Evolutionary conservation across 331 rosid genomes (phyloP).

Genomic region (Acacia concinna): DNA sequence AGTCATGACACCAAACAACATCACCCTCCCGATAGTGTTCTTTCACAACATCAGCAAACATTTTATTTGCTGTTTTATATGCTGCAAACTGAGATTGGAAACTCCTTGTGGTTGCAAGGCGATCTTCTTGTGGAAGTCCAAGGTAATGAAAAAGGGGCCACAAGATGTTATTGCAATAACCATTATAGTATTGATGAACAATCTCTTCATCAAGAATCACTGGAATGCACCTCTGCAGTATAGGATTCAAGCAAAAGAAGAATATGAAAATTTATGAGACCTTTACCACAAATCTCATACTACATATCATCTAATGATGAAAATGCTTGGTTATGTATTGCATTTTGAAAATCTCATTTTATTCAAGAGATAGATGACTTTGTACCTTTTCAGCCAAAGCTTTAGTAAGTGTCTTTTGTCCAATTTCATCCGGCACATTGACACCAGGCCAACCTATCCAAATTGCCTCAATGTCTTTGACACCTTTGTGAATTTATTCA

Average conservation of each 20-base stretch:
- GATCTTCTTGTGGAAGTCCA: constrained; percentile 90
- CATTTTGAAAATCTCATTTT: neutral
- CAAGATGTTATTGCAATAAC: constrained; percentile 80
- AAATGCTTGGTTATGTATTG: neutral
- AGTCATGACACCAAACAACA: constrained; percentile 82
- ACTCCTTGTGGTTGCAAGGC: constrained; percentile 87
- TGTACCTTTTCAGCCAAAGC: constrained; percentile 79
- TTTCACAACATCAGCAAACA: constrained; percentile 82
- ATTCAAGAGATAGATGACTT: neutral
- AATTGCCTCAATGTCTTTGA: constrained; percentile 76
- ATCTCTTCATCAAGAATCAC: constrained; percentile 89
- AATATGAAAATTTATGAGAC: neutral
- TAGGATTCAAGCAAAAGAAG: constrained; percentile 13
- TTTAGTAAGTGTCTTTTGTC: constrained; percentile 74
- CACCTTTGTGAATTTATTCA: constrained; percentile 47
- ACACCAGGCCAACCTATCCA: constrained; percentile 97
- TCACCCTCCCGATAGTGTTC: constrained; percentile 76
- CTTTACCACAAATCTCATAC: neutral
- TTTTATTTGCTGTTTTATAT: constrained; percentile 80
- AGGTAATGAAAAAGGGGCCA: constrained; percentile 93
- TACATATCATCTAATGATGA: neutral
- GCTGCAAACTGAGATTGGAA: constrained; percentile 88
- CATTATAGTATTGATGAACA: constrained; percentile 84
- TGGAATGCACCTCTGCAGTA: constrained; percentile 71
- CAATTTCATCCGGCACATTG: constrained; percentile 75